Percentiles rank a stretch among this genome's conserved stretches.
Conservation (phyloP, 306 rosid genomes). For the Ammopiptanthus mongolicus region DNA sequence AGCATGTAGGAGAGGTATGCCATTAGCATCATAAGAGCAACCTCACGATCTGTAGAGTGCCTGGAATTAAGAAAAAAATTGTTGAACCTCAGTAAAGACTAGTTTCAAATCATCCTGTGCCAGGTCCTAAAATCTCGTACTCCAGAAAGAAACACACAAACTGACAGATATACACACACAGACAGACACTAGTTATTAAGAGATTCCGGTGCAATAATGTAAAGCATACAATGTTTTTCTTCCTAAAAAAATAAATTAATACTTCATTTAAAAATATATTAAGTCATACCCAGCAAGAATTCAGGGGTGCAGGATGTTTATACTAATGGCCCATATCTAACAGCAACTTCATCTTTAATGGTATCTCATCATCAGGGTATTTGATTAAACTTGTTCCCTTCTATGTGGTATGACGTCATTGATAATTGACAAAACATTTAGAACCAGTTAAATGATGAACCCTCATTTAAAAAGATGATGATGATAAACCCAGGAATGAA, state of each 20-base stretch:
- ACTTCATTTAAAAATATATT: not conserved
- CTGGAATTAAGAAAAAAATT: constrained; percentile 43
- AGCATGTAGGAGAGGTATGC: constrained; percentile 97
- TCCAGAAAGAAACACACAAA: constrained; percentile 1
- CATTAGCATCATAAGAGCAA: constrained; percentile 98
- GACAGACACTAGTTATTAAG: not conserved
- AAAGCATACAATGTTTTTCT: not conserved
- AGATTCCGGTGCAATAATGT: not conserved
- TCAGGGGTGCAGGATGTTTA: not conserved
- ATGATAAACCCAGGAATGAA: not conserved
- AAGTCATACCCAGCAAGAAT: not conserved
- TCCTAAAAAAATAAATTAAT: not conserved
- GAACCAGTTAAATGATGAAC: not conserved
- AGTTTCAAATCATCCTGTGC: constrained; percentile 8
- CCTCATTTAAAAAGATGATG: not conserved
- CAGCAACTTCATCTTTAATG: not conserved
- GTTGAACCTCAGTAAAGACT: constrained; percentile 3
- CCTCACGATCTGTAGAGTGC: constrained; percentile 99
- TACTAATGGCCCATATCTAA: not conserved
- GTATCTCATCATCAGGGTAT: not conserved
- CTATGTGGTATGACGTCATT: not conserved
- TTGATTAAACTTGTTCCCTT: not conserved
- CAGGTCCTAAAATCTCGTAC: not conserved
- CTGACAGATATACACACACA: not conserved
- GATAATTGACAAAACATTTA: not conserved